Evolutionary conservation across 2,329 filamentous ascomycete species (phyloP).

Genomic region (Sarocladiaceae sp.): DNA sequence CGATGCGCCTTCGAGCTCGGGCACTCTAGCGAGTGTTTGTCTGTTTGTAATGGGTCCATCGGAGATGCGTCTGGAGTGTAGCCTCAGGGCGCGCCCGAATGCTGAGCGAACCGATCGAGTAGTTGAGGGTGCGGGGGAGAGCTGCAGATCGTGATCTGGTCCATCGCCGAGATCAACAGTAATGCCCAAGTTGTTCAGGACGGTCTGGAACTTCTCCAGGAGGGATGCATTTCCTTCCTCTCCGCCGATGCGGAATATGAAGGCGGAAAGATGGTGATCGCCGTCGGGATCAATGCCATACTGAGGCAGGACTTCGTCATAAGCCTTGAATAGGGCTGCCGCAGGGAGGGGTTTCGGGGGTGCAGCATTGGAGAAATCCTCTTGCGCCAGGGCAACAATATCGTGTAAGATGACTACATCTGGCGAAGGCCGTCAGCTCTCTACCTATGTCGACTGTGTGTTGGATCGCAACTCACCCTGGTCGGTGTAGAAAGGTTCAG

Average conservation of each 20-base stretch:
- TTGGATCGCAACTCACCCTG: slow-evolving; percentile 41
- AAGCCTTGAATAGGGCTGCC: slow-evolving; percentile 73
- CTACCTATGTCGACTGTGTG: not conserved
- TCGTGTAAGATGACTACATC: slow-evolving; percentile 75
- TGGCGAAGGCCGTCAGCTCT: too few relatives aligned
- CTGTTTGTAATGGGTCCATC: not conserved
- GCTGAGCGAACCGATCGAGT: slow-evolving; percentile 3
- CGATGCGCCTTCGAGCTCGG: not conserved
- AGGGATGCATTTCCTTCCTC: slow-evolving; percentile 52
- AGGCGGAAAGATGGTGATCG: slow-evolving; percentile 68
- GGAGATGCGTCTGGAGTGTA: not conserved
- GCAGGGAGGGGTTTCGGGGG: slow-evolving; percentile 62
- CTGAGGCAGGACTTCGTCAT: slow-evolving; percentile 67
- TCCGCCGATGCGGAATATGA: slow-evolving; percentile 73
- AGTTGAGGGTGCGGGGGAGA: slow-evolving; percentile 4
- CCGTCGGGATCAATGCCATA: slow-evolving; percentile 65
- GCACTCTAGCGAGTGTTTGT: not conserved
- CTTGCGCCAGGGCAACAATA: slow-evolving; percentile 67
- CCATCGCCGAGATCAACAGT: slow-evolving; percentile 54
- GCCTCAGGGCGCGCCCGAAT: not conserved
- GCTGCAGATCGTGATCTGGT: slow-evolving; percentile 15
- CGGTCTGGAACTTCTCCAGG: slow-evolving; percentile 61
- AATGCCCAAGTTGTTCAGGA: slow-evolving; percentile 65
- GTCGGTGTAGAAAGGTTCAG: slow-evolving; percentile 50
- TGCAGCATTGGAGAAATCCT: slow-evolving; percentile 49